Conservation (phyloP, 2,329 filamentous ascomycete species). For the Aspergillus floridensis region DNA sequence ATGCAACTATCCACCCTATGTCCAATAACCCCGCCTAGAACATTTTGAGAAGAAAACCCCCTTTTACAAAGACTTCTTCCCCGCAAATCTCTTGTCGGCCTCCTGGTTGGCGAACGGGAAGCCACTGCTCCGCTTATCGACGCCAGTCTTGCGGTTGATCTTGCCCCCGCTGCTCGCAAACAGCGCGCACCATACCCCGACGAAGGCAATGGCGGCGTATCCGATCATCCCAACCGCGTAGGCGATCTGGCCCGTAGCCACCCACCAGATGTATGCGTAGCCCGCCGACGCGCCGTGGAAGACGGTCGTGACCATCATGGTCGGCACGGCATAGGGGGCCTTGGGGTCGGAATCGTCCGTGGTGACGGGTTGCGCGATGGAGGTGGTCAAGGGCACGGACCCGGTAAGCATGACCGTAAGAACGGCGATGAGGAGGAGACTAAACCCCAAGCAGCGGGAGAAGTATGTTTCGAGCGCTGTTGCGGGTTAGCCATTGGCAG, state of each 20-base stretch:
- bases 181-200: constrained; percentile 64
- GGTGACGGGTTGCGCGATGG: constrained; percentile 40
- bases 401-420: constrained; percentile 69
- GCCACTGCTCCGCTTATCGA: constrained; percentile 64
- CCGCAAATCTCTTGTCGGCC: constrained; percentile 51
- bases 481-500: constrained; percentile 8
- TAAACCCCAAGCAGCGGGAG: constrained; percentile 66
- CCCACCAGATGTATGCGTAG: constrained; percentile 68
- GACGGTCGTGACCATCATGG: constrained; percentile 62
- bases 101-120: constrained; percentile 64
- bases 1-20: not conserved
- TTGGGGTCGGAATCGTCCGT: constrained; percentile 47
- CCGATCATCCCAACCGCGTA: constrained; percentile 61
- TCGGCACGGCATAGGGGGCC: constrained; percentile 65
- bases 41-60: not conserved
- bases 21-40: not conserved
- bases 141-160: constrained; percentile 62
- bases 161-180: constrained; percentile 57
- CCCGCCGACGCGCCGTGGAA: constrained; percentile 65
- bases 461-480: constrained; percentile 69
- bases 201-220: constrained; percentile 56
- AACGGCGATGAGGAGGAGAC: constrained; percentile 63
- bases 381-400: constrained; percentile 62
- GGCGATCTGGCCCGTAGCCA: constrained; percentile 53
- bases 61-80: constrained; percentile 24